These are phyloP conservation scores for Moricandia moricandioides DNA, from an alignment of 345 rosid genomes.

Conservation along the genomic window DNA sequence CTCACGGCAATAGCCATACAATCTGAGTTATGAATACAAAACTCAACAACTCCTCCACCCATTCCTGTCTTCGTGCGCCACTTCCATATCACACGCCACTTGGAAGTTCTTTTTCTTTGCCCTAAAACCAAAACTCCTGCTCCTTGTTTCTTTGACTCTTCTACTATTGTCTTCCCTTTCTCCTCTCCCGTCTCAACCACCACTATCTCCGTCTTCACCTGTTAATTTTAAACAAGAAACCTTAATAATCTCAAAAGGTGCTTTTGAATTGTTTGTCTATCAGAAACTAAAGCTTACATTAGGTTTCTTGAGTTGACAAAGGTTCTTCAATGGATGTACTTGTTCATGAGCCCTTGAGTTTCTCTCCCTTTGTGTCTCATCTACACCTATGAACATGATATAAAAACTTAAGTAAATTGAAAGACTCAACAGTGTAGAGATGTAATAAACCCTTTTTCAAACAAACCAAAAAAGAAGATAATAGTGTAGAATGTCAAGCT, in stretches of 20 bases:
- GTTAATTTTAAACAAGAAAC: neutral
- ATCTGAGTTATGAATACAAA: neutral
- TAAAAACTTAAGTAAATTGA: neutral
- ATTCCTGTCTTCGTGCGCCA: neutral
- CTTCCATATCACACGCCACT: conserved; percentile 61
- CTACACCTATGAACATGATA: neutral
- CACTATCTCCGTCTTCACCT: conserved; percentile 71
- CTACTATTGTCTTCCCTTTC: conserved; percentile 78
- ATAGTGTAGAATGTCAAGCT: too few relatives aligned
- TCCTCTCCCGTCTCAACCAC: conserved; percentile 80
- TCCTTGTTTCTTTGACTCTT: conserved; percentile 77
- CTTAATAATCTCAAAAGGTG: neutral
- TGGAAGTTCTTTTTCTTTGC: conserved; percentile 66
- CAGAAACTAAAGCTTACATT: neutral
- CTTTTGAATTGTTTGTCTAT: conserved; percentile 1
- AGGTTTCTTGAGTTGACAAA: neutral
- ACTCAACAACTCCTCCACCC: neutral
- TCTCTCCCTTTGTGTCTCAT: neutral
- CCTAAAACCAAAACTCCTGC: conserved; percentile 74
- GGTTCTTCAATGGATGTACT: neutral
- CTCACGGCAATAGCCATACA: neutral
- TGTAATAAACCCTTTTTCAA: too few relatives aligned
- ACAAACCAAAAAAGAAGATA: too few relatives aligned
- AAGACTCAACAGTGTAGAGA: neutral
- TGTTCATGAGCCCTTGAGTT: neutral